Evolutionary conservation across 768 basidiomycete species (phyloP).

Genomic region (Nevesoporus exiguus): DNA sequence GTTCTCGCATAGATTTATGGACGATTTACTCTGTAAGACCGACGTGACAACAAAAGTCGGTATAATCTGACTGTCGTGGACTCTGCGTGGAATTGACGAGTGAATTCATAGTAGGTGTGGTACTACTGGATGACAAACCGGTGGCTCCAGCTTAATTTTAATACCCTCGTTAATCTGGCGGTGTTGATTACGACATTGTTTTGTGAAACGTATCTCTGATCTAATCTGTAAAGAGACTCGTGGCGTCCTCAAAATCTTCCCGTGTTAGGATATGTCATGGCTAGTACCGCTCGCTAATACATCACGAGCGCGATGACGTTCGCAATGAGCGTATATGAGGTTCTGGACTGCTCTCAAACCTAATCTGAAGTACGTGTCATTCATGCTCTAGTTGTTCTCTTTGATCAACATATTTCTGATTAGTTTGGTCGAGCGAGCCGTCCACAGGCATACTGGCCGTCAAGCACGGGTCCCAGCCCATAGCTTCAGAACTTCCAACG

Average conservation of each 20-base stretch:
- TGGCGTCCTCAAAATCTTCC: no score
- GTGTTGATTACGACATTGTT: no score
- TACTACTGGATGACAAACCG: constrained; percentile 89
- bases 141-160: constrained; percentile 83
- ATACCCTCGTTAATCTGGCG: constrained; percentile 67
- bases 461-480: constrained; percentile 57
- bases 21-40: constrained; percentile 68
- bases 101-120: constrained; percentile 57
- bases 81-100: not conserved
- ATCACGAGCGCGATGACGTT: constrained; percentile 74
- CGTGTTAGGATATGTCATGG: constrained; percentile 55
- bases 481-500: no score
- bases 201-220: no score
- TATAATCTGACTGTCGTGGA: not conserved
- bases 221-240: no score
- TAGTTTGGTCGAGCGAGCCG: no score
- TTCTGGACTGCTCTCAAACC: constrained; percentile 60
- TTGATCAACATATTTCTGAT: no score
- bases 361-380: constrained; percentile 61
- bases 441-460: constrained; percentile 93
- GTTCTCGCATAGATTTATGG: constrained; percentile 75
- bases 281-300: constrained; percentile 66
- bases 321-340: constrained; percentile 49
- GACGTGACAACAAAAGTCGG: constrained; percentile 73
- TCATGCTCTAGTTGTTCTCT: not conserved